Percentiles rank a stretch among this genome's conserved stretches.
phyloP scores from a whole-genome alignment of 1,139 yeast genomes.

The Kurtzmaniella quercitrusa region DNA sequence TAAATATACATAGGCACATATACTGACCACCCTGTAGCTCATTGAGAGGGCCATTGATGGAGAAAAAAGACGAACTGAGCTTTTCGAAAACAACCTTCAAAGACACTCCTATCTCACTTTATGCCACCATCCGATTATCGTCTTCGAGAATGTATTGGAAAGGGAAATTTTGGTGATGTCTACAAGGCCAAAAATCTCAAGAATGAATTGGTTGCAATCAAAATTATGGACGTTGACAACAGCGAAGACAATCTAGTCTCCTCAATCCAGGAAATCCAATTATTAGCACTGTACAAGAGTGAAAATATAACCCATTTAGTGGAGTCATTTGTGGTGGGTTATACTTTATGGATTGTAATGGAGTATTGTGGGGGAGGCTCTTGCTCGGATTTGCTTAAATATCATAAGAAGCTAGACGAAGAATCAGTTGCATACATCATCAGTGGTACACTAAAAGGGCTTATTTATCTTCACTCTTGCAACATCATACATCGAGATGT shows the following conservation, averaged over 20 bases:
- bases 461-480: conserved; percentile 68
- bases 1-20: too few species aligned
- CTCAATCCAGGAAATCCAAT: conserved; percentile 69
- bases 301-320: conserved; percentile 61
- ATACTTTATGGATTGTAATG: conserved; percentile 83
- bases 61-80: not conserved
- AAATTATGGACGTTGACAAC: conserved; percentile 72
- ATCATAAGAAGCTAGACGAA: conserved; percentile 52
- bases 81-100: too few species aligned
- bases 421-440: conserved; percentile 55
- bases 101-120: not conserved
- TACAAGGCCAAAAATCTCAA: conserved; percentile 50
- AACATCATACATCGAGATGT: conserved; percentile 80
- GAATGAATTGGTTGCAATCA: conserved; percentile 61
- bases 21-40: too few species aligned
- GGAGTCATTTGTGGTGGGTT: conserved; percentile 59
- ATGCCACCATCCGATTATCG: conserved; percentile 21
- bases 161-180: conserved; percentile 87
- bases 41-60: not conserved
- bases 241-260: conserved; percentile 68
- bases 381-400: conserved; percentile 67
- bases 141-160: conserved; percentile 62
- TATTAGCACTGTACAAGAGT: conserved; percentile 62
- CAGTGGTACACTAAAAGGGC: conserved; percentile 58
- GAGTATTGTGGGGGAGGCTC: conserved; percentile 94